Evolutionary conservation across 1,284 basidiomycete species (phyloP), one percentile per base, ranked within the genome.

Genomic region (Clitocybe nebularis): DNA sequence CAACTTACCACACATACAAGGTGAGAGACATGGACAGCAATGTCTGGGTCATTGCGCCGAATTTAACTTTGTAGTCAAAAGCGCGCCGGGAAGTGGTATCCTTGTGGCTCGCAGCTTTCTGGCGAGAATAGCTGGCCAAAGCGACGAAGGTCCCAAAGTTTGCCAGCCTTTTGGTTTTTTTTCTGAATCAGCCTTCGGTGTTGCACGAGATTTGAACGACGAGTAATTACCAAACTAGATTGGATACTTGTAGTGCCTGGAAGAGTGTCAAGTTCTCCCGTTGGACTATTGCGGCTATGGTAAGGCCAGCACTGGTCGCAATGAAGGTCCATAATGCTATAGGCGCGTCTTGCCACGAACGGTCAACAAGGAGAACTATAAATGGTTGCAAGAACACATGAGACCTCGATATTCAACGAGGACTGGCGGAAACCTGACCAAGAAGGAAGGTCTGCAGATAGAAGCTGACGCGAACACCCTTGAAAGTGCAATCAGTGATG

Each of bases 271-370:
- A 53, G 7, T 58, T 41, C 3, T 51, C 40, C 21, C 52, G 37
- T 41, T 63, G 62, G 19, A 63, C 59, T 11, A 67, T 53, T 5
- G 68, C 64, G 23, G 68, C 62, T 17, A 69, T 51, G 4, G 61
- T 63, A 1, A 70, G 55, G 10, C 69, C 67, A 45, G 64, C 64
- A 43, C 62, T 67, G 5, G 66, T 69, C 10, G 62, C 58, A 24
- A 64, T 67, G 39, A 68, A 67, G n/a, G 68, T 67, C 65, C 67
- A 71, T 9, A 71, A 42, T 0, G 66, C 59, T 33, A 57, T 58
- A 5, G 63, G 61, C n/a, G 68, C 66, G 36, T 64, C 64, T 48
- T 61, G 54, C 61, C 62, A 64, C 19, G 67, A 67, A 30, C 67
- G 57, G 50, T 67, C 59, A 14, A 66, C 66, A 17, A 67, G 57